Conservation (phyloP, 768 basidiomycete genomes). For the Tulasnella calospora region DNA sequence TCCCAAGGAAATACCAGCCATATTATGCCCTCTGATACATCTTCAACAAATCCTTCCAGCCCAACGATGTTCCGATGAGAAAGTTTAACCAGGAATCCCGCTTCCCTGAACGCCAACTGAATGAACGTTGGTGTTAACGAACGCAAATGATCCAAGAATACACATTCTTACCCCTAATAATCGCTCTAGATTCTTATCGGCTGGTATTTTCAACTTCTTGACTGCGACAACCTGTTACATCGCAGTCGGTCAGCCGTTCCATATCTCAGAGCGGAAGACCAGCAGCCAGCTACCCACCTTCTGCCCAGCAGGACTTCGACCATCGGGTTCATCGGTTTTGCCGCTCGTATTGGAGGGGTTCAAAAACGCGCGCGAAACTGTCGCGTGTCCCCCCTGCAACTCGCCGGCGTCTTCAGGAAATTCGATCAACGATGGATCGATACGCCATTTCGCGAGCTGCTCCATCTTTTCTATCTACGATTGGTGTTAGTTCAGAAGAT, state of each 20-base stretch:
- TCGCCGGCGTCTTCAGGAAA: background rate
- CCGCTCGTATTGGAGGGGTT: background rate
- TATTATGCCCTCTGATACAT: background rate
- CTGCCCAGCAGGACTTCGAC: background rate
- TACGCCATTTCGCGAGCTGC: background rate
- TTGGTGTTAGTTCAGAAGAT: background rate
- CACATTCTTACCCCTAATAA: background rate
- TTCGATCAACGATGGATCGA: background rate
- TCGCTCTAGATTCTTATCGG: background rate
- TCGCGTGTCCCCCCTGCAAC: background rate
- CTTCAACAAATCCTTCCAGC: background rate
- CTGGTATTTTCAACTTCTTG: background rate
- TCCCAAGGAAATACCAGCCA: background rate
- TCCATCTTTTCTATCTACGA: background rate
- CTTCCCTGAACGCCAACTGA: background rate
- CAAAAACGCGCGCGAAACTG: background rate
- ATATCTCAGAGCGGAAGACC: background rate
- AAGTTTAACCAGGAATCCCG: background rate
- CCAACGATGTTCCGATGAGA: background rate
- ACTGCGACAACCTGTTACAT: background rate
- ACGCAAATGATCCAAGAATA: background rate
- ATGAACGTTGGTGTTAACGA: background rate
- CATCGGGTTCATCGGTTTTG: background rate
- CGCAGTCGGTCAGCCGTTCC: background rate
- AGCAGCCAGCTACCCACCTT: background rate